phyloP scores from a whole-genome alignment of 805 yeast genomes.

The Candida nonsorbophila region DNA sequence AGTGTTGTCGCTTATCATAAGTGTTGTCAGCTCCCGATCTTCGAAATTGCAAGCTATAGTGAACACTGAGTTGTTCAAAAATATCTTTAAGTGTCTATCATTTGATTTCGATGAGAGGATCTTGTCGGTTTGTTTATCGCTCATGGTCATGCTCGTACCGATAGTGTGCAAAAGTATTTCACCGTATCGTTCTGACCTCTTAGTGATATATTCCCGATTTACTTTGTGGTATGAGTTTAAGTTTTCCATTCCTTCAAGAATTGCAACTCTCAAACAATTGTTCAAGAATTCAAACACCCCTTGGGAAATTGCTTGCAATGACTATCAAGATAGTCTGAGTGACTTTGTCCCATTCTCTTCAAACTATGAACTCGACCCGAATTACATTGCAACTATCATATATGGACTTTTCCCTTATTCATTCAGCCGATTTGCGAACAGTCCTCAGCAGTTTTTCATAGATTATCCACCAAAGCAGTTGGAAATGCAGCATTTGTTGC shows the following conservation, averaged over 20 bases:
- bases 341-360: slow-evolving; percentile 1
- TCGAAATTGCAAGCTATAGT: slow-evolving; percentile 23
- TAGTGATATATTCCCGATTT: slow-evolving; percentile 41
- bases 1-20: slow-evolving; percentile 31
- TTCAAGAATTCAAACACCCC: slow-evolving; percentile 4
- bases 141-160: slow-evolving; percentile 35
- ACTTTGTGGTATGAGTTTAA: slow-evolving; percentile 17
- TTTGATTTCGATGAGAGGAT: slow-evolving; percentile 38
- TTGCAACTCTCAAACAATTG: slow-evolving; percentile 3
- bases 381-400: slow-evolving; percentile 40
- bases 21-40: slow-evolving; percentile 20
- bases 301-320: slow-evolving; percentile 16
- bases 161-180: slow-evolving; percentile 33
- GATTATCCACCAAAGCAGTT: slow-evolving; percentile 11
- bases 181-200: slow-evolving; percentile 32
- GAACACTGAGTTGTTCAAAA: slow-evolving; percentile 30
- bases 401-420: slow-evolving; percentile 57
- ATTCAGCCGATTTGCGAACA: slow-evolving; percentile 35
- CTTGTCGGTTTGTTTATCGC: slow-evolving; percentile 28
- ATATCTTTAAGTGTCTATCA: slow-evolving; percentile 31
- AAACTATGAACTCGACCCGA: slow-evolving; percentile 10
- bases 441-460: slow-evolving; percentile 31
- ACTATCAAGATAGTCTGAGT: slow-evolving; percentile 4
- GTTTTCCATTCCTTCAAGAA: slow-evolving; percentile 8
- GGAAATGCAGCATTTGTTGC: slow-evolving; percentile 4